Percentiles rank a stretch among this genome's conserved stretches.
Evolutionary conservation across 2,329 filamentous ascomycete species (phyloP).

Genomic region (Paecilomyces sp.): DNA sequence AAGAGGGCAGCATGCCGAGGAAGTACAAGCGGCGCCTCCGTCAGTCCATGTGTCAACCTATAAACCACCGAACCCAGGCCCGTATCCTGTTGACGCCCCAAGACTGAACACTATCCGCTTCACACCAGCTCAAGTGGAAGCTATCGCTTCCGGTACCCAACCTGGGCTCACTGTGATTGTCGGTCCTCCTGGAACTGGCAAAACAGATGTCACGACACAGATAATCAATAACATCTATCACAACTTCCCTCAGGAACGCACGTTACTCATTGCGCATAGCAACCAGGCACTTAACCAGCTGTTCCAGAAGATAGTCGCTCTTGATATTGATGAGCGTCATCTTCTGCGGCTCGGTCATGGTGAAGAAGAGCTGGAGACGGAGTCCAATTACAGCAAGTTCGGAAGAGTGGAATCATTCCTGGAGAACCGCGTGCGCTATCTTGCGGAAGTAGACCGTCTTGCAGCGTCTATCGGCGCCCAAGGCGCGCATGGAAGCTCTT

Average conservation of each 20-base stretch:
- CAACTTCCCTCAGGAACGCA: conserved; percentile 90
- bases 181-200: conserved; percentile 91
- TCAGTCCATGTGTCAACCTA: conserved; percentile 82
- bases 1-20: conserved; percentile 59
- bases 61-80: conserved; percentile 77
- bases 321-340: conserved; percentile 94
- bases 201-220: conserved; percentile 98
- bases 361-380: conserved; percentile 84
- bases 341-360: conserved; percentile 87
- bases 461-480: conserved; percentile 78
- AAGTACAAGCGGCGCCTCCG: conserved; percentile 57
- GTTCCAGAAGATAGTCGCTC: conserved; percentile 93
- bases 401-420: conserved; percentile 93
- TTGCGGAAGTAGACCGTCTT: conserved; percentile 78
- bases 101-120: conserved; percentile 81
- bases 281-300: conserved; percentile 97
- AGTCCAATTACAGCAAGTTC: conserved; percentile 85
- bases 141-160: conserved; percentile 88
- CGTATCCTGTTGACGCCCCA: conserved; percentile 77
- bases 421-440: conserved; percentile 70
- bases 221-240: conserved; percentile 99
- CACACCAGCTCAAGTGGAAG: conserved; percentile 83
- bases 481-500: conserved; percentile 91
- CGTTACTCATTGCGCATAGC: conserved; percentile 87
- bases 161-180: conserved; percentile 91